phyloP scores from a whole-genome alignment of 2,329 filamentous ascomycete genomes.

The Aspergillus novoparasiticus region DNA sequence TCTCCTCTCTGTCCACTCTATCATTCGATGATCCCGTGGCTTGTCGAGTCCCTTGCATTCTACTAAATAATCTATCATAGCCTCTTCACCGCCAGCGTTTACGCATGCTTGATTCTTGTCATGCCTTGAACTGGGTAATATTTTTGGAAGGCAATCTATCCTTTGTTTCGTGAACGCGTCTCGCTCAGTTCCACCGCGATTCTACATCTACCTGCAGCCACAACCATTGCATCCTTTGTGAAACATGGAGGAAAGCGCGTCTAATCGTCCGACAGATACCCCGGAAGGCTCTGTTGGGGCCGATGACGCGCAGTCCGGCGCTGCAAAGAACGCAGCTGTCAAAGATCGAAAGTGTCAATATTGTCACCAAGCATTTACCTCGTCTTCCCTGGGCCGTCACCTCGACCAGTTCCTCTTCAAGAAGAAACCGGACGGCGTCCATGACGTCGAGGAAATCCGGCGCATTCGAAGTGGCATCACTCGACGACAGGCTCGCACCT shows the following conservation, averaged over 20 bases:
- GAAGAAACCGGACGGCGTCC: slow-evolving; percentile 90
- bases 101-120: slow-evolving; percentile 14
- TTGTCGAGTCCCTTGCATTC: slow-evolving; percentile 1
- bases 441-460: slow-evolving; percentile 86
- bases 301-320: slow-evolving; percentile 33
- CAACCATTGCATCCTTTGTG: slow-evolving; percentile 15
- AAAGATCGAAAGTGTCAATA: slow-evolving; percentile 91
- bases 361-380: slow-evolving; percentile 88
- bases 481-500: slow-evolving; percentile 74
- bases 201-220: slow-evolving; percentile 7
- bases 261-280: slow-evolving; percentile 36
- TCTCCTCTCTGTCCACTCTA: slow-evolving; percentile 8
- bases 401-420: slow-evolving; percentile 92
- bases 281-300: slow-evolving; percentile 44
- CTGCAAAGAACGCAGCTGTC: slow-evolving; percentile 50
- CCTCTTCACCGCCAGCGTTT: slow-evolving; percentile 3
- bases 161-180: slow-evolving; percentile 19
- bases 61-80: not conserved
- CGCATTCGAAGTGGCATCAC: slow-evolving; percentile 85
- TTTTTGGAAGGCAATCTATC: slow-evolving; percentile 6
- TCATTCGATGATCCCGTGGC: slow-evolving; percentile 3
- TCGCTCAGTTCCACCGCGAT: slow-evolving; percentile 2
- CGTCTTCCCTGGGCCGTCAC: slow-evolving; percentile 88
- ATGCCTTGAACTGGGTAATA: slow-evolving; percentile 23
- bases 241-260: slow-evolving; percentile 28